Conservation (phyloP, 2,329 filamentous ascomycete species). For the Dactylella cylindrospora region DNA sequence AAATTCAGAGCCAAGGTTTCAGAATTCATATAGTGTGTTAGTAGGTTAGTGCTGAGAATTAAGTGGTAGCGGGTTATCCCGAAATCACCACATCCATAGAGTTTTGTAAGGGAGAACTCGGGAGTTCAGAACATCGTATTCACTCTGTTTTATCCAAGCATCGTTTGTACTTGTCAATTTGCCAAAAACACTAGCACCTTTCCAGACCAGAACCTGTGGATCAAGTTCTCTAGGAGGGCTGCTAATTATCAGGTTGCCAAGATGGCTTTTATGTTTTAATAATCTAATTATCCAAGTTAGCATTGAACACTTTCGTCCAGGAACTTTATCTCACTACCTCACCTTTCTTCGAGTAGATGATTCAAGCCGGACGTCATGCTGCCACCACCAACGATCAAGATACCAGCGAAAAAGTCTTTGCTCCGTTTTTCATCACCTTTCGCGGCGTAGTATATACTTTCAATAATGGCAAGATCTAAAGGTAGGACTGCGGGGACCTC, state of each 20-base stretch:
- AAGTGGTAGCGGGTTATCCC: too few relatives aligned
- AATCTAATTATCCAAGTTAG: too few relatives aligned
- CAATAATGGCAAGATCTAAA: conserved; percentile 85
- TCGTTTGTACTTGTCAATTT: conserved; percentile 85
- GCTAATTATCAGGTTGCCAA: conserved; percentile 67
- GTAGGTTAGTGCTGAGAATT: too few relatives aligned
- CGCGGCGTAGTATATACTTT: conserved; percentile 82
- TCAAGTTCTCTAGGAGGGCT: conserved; percentile 87
- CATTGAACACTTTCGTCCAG: too few relatives aligned
- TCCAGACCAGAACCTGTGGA: conserved; percentile 96
- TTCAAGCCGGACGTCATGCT: conserved; percentile 79
- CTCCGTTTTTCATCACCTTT: conserved; percentile 89
- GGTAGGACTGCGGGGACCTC: conserved; percentile 74
- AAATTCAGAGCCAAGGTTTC: too few relatives aligned
- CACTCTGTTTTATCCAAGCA: conserved; percentile 83
- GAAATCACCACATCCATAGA: conserved; percentile 65
- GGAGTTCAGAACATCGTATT: conserved; percentile 83
- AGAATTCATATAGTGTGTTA: too few relatives aligned
- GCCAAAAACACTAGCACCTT: conserved; percentile 94
- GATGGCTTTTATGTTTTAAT: conserved; percentile 56
- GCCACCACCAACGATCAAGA: conserved; percentile 87
- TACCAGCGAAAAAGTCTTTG: conserved; percentile 81
- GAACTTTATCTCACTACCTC: conserved; percentile 62
- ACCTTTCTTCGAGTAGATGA: conserved; percentile 79
- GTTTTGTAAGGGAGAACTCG: conserved; percentile 82